Evolutionary conservation across 345 rosid genomes (phyloP), one percentile per base, ranked within the genome.

Genomic region (Gossypioides kirkii): DNA sequence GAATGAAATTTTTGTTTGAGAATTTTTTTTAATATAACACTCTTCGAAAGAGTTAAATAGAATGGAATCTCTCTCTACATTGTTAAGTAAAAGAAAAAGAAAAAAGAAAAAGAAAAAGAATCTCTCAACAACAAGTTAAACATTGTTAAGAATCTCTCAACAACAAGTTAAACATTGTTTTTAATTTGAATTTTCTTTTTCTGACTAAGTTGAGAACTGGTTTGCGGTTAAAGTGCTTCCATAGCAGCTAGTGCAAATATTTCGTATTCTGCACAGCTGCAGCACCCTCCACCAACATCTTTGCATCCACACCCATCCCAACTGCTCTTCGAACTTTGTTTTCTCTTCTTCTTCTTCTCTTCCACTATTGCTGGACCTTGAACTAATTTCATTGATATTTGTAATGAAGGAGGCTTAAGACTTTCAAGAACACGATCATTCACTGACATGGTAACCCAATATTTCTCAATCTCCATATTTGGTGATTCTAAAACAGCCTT

Each of bases 241-340:
- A 89, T 65, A 69, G 86, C 87, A 32, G 77, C 86, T 3, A 82
- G 28, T 22, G 85, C 89, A 80, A 86, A 76, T 17, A 77, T 50
- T 11, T 89, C 86, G 72, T 81, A 80, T 53, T 81, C 82, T 63
- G 70, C 84, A 65, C 80, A 81, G 10, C 14, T 70, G 58, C 81
- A 73, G 8, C 38, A 32, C 38, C 69, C 61, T 1, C 80, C 76
- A 62, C 61, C 64, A 23, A 63, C 17, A 42, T 77, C 72, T 17
- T 49, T 42, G 71, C 85, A 82, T 3, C 76, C 81, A 26, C 87
- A 78, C 16, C 72, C 79, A 32, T 32, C 38, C 38, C 38, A 32
- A 7, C 38, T 32, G 42, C 74, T 79, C 69, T 63, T 60, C 69
- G 52, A 64, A 9, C 28, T 76, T n/a, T 25, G 47, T 12, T 65